Percentiles rank a stretch among this genome's conserved stretches.
These are phyloP conservation scores for Mycena epipterygia DNA, from an alignment of 768 basidiomycete species.

Conservation along the genomic window DNA sequence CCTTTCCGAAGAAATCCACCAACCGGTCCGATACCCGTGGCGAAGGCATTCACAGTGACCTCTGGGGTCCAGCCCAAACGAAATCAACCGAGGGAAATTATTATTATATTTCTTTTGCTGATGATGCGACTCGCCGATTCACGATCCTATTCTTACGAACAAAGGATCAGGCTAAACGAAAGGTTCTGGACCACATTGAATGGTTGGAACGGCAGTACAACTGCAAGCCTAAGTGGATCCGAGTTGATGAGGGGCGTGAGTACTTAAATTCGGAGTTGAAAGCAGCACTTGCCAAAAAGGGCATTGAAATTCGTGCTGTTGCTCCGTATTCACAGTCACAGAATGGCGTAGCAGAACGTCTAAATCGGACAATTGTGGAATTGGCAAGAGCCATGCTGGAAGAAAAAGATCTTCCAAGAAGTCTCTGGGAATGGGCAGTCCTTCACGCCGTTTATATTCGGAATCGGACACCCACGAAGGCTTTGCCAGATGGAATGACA, in stretches of 20 bases:
- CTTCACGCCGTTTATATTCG: conserved; percentile 37
- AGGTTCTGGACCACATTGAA: conserved; percentile 34
- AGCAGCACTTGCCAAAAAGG: conserved; percentile 36
- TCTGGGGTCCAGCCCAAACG: conserved; percentile 6
- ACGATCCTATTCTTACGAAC: conserved; percentile 34
- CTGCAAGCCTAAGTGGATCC: conserved; percentile 23
- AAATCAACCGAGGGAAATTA: no score
- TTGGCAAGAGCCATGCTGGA: conserved; percentile 48
- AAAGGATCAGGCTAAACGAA: conserved; percentile 32
- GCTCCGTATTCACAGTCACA: conserved; percentile 53
- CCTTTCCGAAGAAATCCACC: conserved; percentile 1
- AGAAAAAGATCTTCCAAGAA: conserved; percentile 28
- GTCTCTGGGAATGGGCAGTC: conserved; percentile 40
- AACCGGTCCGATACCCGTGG: conserved; percentile 2
- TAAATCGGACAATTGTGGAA: conserved; percentile 48
- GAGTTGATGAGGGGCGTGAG: conserved; percentile 48
- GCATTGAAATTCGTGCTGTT: conserved; percentile 35
- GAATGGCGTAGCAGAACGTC: conserved; percentile 55
- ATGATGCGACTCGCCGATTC: no score
- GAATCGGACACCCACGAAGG: conserved; percentile 26
- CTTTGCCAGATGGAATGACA: not conserved
- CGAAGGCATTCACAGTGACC: not conserved
- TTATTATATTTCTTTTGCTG: no score
- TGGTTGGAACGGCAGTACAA: conserved; percentile 31
- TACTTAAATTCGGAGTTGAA: conserved; percentile 41